Evolutionary conservation across 2,329 filamentous ascomycete species (phyloP), one percentile per base, ranked within the genome.

Genomic region (Colletotrichum sojae): DNA sequence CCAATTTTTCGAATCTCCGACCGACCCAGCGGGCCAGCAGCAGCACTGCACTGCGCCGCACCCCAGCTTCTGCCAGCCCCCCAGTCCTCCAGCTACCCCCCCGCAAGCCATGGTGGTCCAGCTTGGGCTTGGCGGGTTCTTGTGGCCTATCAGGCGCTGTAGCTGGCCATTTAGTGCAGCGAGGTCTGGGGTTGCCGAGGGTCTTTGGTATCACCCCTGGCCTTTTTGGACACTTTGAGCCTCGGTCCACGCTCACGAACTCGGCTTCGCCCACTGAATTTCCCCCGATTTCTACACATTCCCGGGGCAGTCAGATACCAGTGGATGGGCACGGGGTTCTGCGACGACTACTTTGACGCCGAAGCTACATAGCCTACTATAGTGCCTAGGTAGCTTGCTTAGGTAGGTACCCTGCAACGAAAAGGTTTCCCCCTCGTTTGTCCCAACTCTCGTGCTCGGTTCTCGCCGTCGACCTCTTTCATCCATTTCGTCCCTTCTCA

Each of bases 141-240:
- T 25, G 31, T 31, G 22, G 36, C 61, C 62, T 66, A 66, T 66
- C 62, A 66, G 43, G 36, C 51, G 63, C 67, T 56, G 20, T 45
- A 45, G 56, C 13, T 52, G 9, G 13, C 61, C 49, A 48, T 22
- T 59, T 59, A 55, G 66, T 46, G 55, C 49, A 55, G 54, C 31
- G 20, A 43, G 22, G 46, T 68, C 68, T 68, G 63, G 68, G 68
- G 68, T 70, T 64, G 20, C 68, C 68, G 68, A 71, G 68, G 68
- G 52, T 65, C 36, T 67, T 61, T 60, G 63, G 39, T 48, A 55
- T 58, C 45, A 52, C 62, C 40, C 66, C 51, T 69, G 55, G 55
- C 31, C 54, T 36, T 22, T 56, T 22, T 66, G 45, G 25, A 9
- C 36, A 49, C 64, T 55, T 68, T 68, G 68, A 64, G 65, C 68